These are phyloP conservation scores for Populus nigra DNA, from an alignment of 345 rosid genomes.

Conservation along the genomic window DNA sequence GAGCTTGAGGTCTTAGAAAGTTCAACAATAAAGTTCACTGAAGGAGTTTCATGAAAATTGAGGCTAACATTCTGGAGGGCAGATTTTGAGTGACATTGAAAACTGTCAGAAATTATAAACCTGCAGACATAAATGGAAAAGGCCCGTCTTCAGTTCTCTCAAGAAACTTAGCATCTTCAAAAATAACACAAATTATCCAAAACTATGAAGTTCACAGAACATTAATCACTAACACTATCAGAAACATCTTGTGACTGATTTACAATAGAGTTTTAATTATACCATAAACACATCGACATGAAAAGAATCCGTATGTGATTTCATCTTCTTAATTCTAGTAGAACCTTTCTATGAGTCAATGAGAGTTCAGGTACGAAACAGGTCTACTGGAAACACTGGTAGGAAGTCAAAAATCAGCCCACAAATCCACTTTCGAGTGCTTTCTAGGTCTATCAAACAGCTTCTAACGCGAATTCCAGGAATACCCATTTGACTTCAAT, in stretches of 20 bases:
- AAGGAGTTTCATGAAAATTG: slow-evolving; percentile 8
- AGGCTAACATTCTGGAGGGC: slow-evolving; percentile 14
- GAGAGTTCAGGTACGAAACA: background rate
- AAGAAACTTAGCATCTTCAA: background rate
- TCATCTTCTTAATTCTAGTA: background rate
- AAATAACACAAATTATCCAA: background rate
- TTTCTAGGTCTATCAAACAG: background rate
- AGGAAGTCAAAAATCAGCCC: slow-evolving; percentile 1
- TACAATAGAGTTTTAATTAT: background rate
- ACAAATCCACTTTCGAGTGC: background rate
- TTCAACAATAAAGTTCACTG: slow-evolving; percentile 10
- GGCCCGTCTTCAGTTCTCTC: background rate
- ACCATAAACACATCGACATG: background rate
- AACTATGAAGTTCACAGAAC: background rate
- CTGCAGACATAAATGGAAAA: background rate
- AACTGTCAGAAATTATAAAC: slow-evolving; percentile 12
- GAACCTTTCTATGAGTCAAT: background rate
- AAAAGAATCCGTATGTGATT: background rate
- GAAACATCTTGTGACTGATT: background rate
- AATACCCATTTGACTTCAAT: slow-evolving; percentile 10
- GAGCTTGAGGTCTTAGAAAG: slow-evolving; percentile 6
- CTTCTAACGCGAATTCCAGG: slow-evolving; percentile 8
- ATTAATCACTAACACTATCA: background rate
- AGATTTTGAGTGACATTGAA: slow-evolving; percentile 9
- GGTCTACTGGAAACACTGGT: background rate